Evolutionary conservation across 164 flowering plant species (phyloP).

Genomic region (Protea cynaroides): DNA sequence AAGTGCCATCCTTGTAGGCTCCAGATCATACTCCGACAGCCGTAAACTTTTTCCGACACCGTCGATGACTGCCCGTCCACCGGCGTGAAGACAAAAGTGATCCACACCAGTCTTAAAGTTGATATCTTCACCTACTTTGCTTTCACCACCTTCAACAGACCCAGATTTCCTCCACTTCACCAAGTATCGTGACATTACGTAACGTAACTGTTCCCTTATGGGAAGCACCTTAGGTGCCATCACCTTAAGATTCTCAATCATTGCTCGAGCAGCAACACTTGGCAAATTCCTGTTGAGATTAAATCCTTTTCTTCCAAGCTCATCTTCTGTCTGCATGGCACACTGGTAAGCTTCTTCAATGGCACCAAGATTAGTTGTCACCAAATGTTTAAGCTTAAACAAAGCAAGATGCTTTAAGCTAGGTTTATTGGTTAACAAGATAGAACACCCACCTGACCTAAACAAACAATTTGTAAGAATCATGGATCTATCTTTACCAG

Average conservation of each 20-base stretch:
- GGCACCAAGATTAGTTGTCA: constrained; percentile 59
- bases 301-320: constrained; percentile 39
- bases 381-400: constrained; percentile 49
- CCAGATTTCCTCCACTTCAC: no score
- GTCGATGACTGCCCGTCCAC: constrained; percentile 75
- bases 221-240: constrained; percentile 62
- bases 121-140: constrained; percentile 8
- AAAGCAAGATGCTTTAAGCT: constrained; percentile 24
- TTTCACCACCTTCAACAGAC: constrained; percentile 2
- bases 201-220: constrained; percentile 38
- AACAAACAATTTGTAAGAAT: constrained; percentile 60
- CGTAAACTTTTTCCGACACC: constrained; percentile 42
- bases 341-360: constrained; percentile 46
- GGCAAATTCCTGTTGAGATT: constrained; percentile 48
- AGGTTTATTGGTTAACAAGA: constrained; percentile 47
- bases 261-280: constrained; percentile 46
- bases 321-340: constrained; percentile 52
- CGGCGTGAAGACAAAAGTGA: constrained; percentile 70
- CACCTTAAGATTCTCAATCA: constrained; percentile 45
- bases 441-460: constrained; percentile 56
- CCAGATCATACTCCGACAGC: constrained; percentile 50
- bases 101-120: constrained; percentile 57
- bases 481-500: constrained; percentile 55
- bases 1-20: constrained; percentile 75
- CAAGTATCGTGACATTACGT: constrained; percentile 6